phyloP scores from a whole-genome alignment of 164 flowering plant species.

The Vitis rotundifolia region DNA sequence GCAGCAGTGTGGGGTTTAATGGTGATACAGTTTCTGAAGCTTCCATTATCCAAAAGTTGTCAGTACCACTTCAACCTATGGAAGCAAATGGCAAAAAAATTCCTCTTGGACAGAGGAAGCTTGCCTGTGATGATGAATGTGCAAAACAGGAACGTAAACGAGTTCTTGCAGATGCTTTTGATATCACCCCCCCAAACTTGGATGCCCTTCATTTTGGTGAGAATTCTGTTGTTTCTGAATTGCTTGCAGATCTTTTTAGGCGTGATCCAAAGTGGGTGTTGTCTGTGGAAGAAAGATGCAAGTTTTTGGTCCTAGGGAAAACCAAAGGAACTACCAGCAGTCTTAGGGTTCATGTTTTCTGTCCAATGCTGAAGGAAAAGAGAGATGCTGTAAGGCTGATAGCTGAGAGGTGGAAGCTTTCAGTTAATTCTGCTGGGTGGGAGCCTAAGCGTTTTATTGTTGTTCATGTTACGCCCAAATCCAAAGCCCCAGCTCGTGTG shows the following conservation, averaged over 20 bases:
- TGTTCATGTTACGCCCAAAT: constrained; percentile 79
- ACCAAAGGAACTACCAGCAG: constrained; percentile 40
- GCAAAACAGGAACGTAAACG: constrained; percentile 79
- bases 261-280: constrained; percentile 94
- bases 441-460: constrained; percentile 88
- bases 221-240: constrained; percentile 51
- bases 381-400: constrained; percentile 85
- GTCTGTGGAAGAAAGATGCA: constrained; percentile 90
- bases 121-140: constrained; percentile 88
- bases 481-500: constrained; percentile 77
- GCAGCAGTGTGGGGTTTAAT: constrained; percentile 41
- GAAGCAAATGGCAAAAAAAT: constrained; percentile 64
- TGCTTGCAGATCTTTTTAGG: constrained; percentile 65
- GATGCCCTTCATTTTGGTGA: constrained; percentile 92
- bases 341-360: constrained; percentile 81
- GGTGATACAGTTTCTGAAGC: constrained; percentile 68
- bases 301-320: constrained; percentile 77
- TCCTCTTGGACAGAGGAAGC: constrained; percentile 89
- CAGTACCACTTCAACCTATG: constrained; percentile 72
- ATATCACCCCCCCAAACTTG: constrained; percentile 62
- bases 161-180: constrained; percentile 95
- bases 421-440: constrained; percentile 85
- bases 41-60: constrained; percentile 71
- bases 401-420: constrained; percentile 96
- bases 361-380: constrained; percentile 82